Base-by-base conservation (phyloP, 2,329 filamentous ascomycete species). In the Pseudogymnoascus destructans region DNA sequence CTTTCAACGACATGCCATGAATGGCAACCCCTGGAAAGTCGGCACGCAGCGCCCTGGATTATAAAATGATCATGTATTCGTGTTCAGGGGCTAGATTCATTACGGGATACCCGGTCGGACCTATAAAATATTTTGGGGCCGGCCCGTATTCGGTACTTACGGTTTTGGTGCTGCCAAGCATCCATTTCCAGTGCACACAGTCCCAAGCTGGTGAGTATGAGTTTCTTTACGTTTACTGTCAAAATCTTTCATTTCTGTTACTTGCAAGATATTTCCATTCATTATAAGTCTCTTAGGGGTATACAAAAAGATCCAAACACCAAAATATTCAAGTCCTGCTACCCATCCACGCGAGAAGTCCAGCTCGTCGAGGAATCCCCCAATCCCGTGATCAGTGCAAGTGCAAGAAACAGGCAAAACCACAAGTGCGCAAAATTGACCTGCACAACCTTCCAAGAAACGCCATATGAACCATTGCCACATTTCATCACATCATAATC, bases 1-100 rank as follows among this genome's bases (percentile, higher is more conserved):
- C 35, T 59, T 63, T 66, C 63, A 67, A 69, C 66, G 66, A 65
- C 67, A 67, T 62, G 55, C 61, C 61, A 66, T 64, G 21, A 61
- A 60, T 36, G 35, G 46, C 33, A 62, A 58, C 13, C 38, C 58
- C 23, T 9, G 60, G 55, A 62, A 57, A 61, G 65, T 58, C 30
- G 62, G 59, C 57, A 66, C 59, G 23, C 64, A 57, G 59, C 54
- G 27, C 17, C 10, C 27, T 60, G 59, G 8, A 35, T 10, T 5
- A 23, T 25, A 58, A 6, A 56, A 54, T 19, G 55, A 33, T 40
- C 5, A 4, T 13, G 35, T 8, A 15, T 4, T 17, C 30, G 15
- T 17, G 6, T 30, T 59, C 21, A 35, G 21, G 3, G 35, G 2
- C 17, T 30, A 40, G 62, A 59, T 60, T 42, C 1, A 63, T 57